Percentiles rank a stretch among this genome's conserved stretches.
Evolutionary conservation across 768 basidiomycete genomes (phyloP).

Genomic region (Termitomyces sp.): DNA sequence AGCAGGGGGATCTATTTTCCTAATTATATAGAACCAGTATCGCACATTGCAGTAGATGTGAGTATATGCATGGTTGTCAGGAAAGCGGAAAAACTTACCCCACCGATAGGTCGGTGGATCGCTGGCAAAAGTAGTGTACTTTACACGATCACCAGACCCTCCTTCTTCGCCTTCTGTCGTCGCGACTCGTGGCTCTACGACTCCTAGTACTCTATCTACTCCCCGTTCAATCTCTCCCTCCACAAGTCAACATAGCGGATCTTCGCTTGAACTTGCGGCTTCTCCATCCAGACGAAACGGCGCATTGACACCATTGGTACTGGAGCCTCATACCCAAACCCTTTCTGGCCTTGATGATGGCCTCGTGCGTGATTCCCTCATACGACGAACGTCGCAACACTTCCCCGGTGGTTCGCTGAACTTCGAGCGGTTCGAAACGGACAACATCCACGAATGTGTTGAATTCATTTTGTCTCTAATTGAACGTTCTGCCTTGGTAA

Average conservation of each 20-base stretch:
- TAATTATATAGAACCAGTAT: conserved; percentile 95
- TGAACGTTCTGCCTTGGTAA: conserved; percentile 76
- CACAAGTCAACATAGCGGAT: conserved; percentile 23
- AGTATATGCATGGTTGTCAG: conserved; percentile 29
- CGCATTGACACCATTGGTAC: conserved; percentile 77
- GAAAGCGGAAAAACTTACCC: conserved; percentile 12
- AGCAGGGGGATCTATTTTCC: conserved; percentile 97
- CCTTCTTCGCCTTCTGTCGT: conserved; percentile 71
- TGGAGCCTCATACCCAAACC: conserved; percentile 45
- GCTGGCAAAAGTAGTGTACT: conserved; percentile 96
- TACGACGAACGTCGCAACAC: conserved; percentile 72
- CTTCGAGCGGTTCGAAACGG: conserved; percentile 96
- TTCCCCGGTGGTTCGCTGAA: conserved; percentile 97
- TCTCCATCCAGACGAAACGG: conserved; percentile 50
- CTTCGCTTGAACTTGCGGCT: conserved; percentile 23
- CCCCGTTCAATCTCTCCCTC: conserved; percentile 42
- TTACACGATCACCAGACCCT: conserved; percentile 88
- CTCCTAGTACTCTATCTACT: conserved; percentile 41
- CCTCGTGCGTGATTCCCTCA: conserved; percentile 58
- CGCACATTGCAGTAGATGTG: conserved; percentile 96
- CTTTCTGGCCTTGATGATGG: conserved; percentile 36
- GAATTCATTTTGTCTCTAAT: conserved; percentile 87
- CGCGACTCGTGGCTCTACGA: conserved; percentile 56
- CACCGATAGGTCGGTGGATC: conserved; percentile 85
- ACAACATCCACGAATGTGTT: conserved; percentile 80